Evolutionary conservation across 805 yeast species (phyloP).

Genomic region (Myxozyma nipponensis): DNA sequence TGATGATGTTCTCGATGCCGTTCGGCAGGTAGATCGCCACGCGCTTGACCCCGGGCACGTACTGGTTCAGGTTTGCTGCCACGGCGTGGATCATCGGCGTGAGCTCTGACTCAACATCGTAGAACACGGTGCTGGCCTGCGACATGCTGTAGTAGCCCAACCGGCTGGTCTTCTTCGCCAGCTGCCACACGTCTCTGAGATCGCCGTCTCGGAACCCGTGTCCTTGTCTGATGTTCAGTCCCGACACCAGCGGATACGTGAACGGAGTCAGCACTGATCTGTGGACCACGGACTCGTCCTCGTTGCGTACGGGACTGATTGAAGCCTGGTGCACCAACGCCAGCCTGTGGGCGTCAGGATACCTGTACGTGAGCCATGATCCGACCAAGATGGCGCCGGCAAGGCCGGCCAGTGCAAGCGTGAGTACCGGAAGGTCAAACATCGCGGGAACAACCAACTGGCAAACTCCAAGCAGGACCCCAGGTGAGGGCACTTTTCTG

Average conservation of each 20-base stretch:
- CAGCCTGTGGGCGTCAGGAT: conserved; percentile 39
- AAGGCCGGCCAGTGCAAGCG: conserved; percentile 7
- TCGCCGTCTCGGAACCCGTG: conserved; percentile 72
- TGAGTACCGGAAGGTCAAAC: conserved; percentile 13
- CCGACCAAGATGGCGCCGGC: conserved; percentile 19
- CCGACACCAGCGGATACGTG: conserved; percentile 64
- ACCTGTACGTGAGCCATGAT: conserved; percentile 26
- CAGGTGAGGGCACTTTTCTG: too few relatives aligned
- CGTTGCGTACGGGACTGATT: conserved; percentile 58
- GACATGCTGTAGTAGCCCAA: conserved; percentile 36
- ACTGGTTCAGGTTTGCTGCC: conserved; percentile 10
- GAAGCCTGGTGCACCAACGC: conserved; percentile 54
- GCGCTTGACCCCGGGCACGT: conserved; percentile 7
- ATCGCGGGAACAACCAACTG: too few relatives aligned
- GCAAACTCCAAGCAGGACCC: too few relatives aligned
- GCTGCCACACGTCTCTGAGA: conserved; percentile 63
- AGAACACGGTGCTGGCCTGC: conserved; percentile 4
- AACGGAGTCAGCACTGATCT: conserved; percentile 72
- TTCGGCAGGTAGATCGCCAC: conserved; percentile 26
- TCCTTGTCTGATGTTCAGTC: conserved; percentile 60
- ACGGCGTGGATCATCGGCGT: conserved; percentile 4
- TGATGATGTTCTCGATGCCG: conserved; percentile 14
- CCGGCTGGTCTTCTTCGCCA: conserved; percentile 33
- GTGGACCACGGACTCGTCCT: conserved; percentile 69
- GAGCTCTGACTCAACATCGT: conserved; percentile 13